Conservation (phyloP, 192 early-diverging fungal genomes). For the Linnemannia hyalina region DNA sequence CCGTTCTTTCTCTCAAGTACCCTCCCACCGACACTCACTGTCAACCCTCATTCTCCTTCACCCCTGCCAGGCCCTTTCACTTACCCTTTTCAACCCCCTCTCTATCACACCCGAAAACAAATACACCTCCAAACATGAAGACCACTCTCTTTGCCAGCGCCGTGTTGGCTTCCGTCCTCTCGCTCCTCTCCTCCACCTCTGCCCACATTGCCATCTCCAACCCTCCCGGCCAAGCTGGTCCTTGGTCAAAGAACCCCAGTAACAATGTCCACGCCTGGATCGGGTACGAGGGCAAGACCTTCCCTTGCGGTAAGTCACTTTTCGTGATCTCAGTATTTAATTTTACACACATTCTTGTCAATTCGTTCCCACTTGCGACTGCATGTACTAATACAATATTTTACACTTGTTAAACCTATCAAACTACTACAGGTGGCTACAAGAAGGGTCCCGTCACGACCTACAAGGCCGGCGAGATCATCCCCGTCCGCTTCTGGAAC, state of each 20-base stretch:
- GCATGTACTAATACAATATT: neutral
- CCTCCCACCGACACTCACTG: neutral
- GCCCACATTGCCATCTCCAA: constrained; percentile 44
- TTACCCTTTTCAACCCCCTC: neutral
- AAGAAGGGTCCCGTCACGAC: constrained; percentile 52
- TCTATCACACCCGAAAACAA: neutral
- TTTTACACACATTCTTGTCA: neutral
- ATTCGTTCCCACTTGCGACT: too few relatives aligned
- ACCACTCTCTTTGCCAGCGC: constrained; percentile 17
- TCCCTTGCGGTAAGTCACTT: constrained; percentile 42
- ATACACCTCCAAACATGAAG: constrained; percentile 18
- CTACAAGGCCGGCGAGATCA: constrained; percentile 61
- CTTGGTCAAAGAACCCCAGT: constrained; percentile 23
- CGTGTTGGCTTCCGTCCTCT: constrained; percentile 12
- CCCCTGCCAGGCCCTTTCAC: neutral
- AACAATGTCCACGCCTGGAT: constrained; percentile 42
- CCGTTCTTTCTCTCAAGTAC: neutral
- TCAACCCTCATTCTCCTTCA: neutral
- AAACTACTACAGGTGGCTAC: constrained; percentile 35
- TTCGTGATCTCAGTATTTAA: neutral
- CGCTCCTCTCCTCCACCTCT: constrained; percentile 27
- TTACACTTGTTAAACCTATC: neutral
- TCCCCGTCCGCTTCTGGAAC: constrained; percentile 64
- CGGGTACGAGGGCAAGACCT: constrained; percentile 41
- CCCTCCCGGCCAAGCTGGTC: constrained; percentile 45